Conservation (phyloP, 371 early-diverging fungal genomes). For the Funneliformis caledonium region DNA sequence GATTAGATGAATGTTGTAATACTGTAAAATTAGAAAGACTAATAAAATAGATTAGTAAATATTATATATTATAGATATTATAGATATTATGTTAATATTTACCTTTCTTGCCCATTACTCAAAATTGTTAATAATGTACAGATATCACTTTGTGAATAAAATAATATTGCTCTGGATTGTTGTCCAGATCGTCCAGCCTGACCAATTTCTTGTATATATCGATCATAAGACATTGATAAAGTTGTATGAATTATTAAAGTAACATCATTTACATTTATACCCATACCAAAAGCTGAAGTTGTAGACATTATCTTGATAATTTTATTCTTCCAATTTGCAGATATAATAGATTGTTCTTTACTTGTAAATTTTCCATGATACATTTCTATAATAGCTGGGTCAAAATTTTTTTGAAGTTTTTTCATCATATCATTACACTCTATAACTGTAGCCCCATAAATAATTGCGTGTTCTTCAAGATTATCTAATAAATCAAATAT, state of each 20-base stretch:
- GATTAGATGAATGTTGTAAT: not conserved
- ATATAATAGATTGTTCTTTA: not conserved
- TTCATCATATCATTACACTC: not conserved
- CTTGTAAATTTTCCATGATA: conserved; percentile 14
- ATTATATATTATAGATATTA: no score
- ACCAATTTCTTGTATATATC: conserved; percentile 20
- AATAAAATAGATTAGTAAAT: not conserved
- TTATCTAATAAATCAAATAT: not conserved
- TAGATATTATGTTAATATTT: no score
- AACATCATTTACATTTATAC: conserved; percentile 19
- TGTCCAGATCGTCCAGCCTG: not conserved
- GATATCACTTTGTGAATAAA: no score
- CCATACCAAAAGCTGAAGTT: conserved; percentile 25
- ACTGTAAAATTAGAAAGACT: not conserved
- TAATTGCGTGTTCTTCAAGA: not conserved
- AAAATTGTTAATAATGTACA: no score
- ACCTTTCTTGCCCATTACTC: no score
- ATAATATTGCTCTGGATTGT: not conserved
- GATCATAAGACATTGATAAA: not conserved
- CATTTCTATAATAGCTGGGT: not conserved
- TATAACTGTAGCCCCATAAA: no score
- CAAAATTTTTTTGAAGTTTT: conserved; percentile 1
- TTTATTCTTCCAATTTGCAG: not conserved
- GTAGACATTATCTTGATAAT: conserved; percentile 12
- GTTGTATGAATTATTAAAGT: not conserved